Conservation (phyloP, 2,329 filamentous ascomycete species). For the Colletotrichum chlorophyti region DNA sequence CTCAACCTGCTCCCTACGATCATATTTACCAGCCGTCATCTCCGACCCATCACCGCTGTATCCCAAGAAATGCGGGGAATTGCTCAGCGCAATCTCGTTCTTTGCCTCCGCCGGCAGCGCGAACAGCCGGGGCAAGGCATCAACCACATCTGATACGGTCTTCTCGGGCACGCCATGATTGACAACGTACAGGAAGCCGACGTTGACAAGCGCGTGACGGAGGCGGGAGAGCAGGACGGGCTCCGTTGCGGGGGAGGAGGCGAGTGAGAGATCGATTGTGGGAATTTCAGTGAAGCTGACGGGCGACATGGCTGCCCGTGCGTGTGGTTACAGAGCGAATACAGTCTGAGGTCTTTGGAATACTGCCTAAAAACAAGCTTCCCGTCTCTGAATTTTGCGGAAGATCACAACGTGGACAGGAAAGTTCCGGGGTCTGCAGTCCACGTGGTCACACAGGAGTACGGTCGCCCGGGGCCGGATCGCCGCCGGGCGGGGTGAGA, state of each 20-base stretch:
- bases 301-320: not conserved
- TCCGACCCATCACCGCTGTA: conserved; percentile 63
- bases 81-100: conserved; percentile 48
- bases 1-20: conserved; percentile 65
- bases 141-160: conserved; percentile 45
- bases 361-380: too few relatives aligned
- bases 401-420: too few relatives aligned
- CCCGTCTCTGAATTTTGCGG: too few relatives aligned
- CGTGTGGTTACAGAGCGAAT: too few relatives aligned
- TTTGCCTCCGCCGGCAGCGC: conserved; percentile 45
- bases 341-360: too few relatives aligned
- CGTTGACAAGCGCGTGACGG: conserved; percentile 52
- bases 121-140: conserved; percentile 52
- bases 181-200: conserved; percentile 60
- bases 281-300: conserved; percentile 49
- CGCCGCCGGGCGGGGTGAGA: not conserved
- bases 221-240: conserved; percentile 48
- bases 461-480: conserved; percentile 7
- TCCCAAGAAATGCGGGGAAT: conserved; percentile 67
- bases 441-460: too few relatives aligned
- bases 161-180: conserved; percentile 52
- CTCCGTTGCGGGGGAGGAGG: conserved; percentile 41
- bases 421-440: too few relatives aligned
- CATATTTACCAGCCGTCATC: conserved; percentile 57
- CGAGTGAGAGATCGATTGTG: conserved; percentile 54